Evolutionary conservation across 805 yeast species (phyloP), one percentile per base, ranked within the genome.

Genomic region (Candida incommunis): DNA sequence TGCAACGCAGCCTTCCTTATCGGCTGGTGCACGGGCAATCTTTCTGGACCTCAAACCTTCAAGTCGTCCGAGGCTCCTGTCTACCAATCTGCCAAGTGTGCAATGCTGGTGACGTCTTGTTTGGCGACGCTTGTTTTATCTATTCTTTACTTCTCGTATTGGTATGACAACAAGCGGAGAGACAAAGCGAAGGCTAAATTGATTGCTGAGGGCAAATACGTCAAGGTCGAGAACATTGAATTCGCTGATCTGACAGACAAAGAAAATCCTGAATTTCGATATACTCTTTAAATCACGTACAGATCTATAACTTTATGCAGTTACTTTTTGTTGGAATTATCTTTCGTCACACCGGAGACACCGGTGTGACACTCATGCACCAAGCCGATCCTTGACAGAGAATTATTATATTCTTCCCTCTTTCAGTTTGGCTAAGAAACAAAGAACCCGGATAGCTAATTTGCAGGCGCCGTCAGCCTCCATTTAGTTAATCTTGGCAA

Each of bases 11-110:
- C 78, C 27, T 71, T 71, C 42, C 68, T 82, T 59, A 69, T 81
- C 47, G 80, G 76, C 3, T 82, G 79, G 57, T 76, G 83, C 35
- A 72, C 75, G 41, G 83, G 85, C 15, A 77, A 80, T 58, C 65
- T 81, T 34, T 71, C 79, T 46, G 90, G 88, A 2, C 87, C 92
- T 3, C 86, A 80, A 61, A 70, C 82, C 18, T 82, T 81, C 63
- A 69, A 66, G 46, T 61, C 71, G 0, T 50, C 60, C 2, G 74
- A 78, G 45, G 79, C 76, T 9, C 86, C 86, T 3, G 54, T 59
- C 31, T 82, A 80, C 54, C 60, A 40, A 66, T 75, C 68, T 68
- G 78, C 50, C 72, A 81, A 27, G 71, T 78, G 23, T 67, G 76
- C 59, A 68, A 73, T 42, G 75, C 77, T 48, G 60, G 80, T 46